phyloP scores from a whole-genome alignment of 352 stramenopile genomes.

The Globisporangium rhizosaccharum region DNA sequence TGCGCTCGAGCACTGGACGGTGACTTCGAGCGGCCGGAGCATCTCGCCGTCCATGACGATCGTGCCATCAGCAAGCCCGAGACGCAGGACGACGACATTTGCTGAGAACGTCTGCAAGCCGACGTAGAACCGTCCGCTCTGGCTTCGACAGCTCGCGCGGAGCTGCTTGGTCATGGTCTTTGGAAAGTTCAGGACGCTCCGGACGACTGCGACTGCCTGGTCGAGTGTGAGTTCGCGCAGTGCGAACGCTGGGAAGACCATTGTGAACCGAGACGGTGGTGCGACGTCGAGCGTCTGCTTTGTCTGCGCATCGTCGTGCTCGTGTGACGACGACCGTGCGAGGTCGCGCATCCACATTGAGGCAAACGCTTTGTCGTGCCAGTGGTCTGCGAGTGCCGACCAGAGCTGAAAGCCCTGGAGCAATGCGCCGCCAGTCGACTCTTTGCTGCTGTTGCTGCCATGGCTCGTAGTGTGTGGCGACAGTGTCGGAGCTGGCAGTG shows the following conservation, averaged over 20 bases:
- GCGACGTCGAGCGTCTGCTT: conserved; percentile 1
- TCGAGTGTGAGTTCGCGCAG: conserved; percentile 18
- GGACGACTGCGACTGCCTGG: conserved; percentile 27
- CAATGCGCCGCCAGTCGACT: background rate
- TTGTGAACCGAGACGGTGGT: conserved; percentile 12
- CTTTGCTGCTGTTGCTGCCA: background rate
- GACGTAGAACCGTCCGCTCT: conserved; percentile 48
- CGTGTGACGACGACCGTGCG: background rate
- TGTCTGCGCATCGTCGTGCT: background rate
- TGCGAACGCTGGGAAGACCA: conserved; percentile 16
- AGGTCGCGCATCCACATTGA: conserved; percentile 18
- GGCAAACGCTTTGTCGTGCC: conserved; percentile 23
- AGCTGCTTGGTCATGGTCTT: conserved; percentile 18
- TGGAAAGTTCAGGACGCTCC: conserved; percentile 21
- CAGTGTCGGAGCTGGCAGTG: conserved; percentile 10
- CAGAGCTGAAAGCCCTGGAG: conserved; percentile 34
- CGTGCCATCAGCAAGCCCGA: conserved; percentile 10
- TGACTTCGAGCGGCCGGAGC: conserved; percentile 31
- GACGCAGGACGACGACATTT: conserved; percentile 43
- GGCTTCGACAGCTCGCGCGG: conserved; percentile 26
- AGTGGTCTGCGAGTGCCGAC: conserved; percentile 28
- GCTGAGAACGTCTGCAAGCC: conserved; percentile 33
- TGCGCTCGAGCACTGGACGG: conserved; percentile 44
- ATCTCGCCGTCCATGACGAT: conserved; percentile 17
- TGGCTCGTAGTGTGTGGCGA: background rate